phyloP scores from a whole-genome alignment of 2,329 filamentous ascomycete genomes.

The Xylaria sp. region DNA sequence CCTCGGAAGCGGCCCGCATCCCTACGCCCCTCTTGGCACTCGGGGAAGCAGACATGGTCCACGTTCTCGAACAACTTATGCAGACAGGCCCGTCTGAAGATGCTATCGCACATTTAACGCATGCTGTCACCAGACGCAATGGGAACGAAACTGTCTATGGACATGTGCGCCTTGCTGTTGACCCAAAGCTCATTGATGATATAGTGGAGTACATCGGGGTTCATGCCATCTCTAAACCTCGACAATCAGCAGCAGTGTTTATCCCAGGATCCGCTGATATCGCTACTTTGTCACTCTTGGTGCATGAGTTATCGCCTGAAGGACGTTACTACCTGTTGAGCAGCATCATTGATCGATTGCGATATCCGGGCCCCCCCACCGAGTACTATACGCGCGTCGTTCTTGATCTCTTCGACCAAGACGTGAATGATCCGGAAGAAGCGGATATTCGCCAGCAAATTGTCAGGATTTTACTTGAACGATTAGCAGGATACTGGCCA shows the following conservation, averaged over 20 bases:
- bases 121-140: slow-evolving; percentile 69
- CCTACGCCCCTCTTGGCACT: slow-evolving; percentile 46
- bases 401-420: slow-evolving; percentile 81
- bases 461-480: slow-evolving; percentile 84
- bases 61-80: slow-evolving; percentile 64
- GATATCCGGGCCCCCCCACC: slow-evolving; percentile 87
- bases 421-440: slow-evolving; percentile 75
- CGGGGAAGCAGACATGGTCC: slow-evolving; percentile 60
- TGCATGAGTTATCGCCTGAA: slow-evolving; percentile 76
- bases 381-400: slow-evolving; percentile 90
- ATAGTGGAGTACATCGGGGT: slow-evolving; percentile 83
- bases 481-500: slow-evolving; percentile 85
- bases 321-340: slow-evolving; percentile 83
- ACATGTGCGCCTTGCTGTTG: slow-evolving; percentile 69
- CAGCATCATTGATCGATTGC: slow-evolving; percentile 88
- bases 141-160: slow-evolving; percentile 68
- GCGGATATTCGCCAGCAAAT: slow-evolving; percentile 88
- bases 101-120: slow-evolving; percentile 75
- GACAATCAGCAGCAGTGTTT: slow-evolving; percentile 67
- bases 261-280: slow-evolving; percentile 69
- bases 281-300: slow-evolving; percentile 75
- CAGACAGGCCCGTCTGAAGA: slow-evolving; percentile 71
- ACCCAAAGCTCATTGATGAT: slow-evolving; percentile 76
- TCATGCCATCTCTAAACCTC: slow-evolving; percentile 67
- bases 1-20: slow-evolving; percentile 42